These are phyloP conservation scores for Gossypium stocksii DNA, from an alignment of 345 rosid species.

Conservation along the genomic window DNA sequence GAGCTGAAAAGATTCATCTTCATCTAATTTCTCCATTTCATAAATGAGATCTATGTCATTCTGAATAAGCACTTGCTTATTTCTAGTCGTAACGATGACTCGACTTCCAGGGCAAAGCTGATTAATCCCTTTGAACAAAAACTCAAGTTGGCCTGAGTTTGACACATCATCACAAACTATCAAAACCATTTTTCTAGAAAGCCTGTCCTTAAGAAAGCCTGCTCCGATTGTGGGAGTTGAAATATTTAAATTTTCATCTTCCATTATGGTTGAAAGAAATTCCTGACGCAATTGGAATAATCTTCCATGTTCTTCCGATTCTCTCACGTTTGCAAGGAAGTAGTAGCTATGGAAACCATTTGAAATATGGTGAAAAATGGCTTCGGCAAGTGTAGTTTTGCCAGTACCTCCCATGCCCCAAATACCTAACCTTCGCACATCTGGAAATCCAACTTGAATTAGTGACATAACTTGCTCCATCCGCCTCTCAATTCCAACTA, in stretches of 20 bases:
- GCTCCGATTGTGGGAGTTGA: too few species aligned
- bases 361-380: too few species aligned
- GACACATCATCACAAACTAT: neutral
- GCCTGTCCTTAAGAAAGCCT: too few species aligned
- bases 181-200: too few species aligned
- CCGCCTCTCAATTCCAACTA: neutral
- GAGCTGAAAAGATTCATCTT: slow-evolving; percentile 28
- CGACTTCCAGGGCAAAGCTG: neutral
- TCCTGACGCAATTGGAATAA: too few species aligned
- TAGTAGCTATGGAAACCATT: too few species aligned
- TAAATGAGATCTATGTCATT: neutral
- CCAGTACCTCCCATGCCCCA: slow-evolving; percentile 55
- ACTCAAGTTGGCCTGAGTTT: neutral
- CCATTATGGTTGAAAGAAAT: too few species aligned
- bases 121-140: neutral
- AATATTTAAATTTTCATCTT: too few species aligned
- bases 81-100: neutral
- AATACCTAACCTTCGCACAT: slow-evolving; percentile 32
- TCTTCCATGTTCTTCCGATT: too few species aligned
- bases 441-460: neutral
- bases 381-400: too few species aligned
- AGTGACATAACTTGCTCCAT: slow-evolving; percentile 11
- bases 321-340: slow-evolving; percentile 4
- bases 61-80: neutral
- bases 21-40: slow-evolving; percentile 13